Base-by-base conservation (phyloP, 208 protist species). In the Wallacemonas collosoma region DNA sequence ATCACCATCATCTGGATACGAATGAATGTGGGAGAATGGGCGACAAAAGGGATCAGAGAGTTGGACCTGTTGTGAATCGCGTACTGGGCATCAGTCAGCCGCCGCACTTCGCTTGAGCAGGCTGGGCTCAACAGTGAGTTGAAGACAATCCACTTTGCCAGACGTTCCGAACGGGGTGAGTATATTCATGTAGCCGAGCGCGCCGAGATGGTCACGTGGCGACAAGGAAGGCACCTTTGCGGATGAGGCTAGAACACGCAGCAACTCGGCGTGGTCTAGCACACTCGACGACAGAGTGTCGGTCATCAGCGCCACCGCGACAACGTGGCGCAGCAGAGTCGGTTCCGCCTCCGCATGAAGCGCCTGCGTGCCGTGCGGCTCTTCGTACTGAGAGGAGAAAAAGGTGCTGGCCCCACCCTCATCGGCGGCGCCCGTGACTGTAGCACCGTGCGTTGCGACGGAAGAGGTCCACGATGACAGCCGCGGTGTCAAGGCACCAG, bases 291-390 rank as follows among this genome's bases (percentile, higher is more conserved):
- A 58, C 41, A 75, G 56, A 26, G 43, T 72, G 15, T 63, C 60
- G 14, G 72, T 40, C 36, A 66, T 44, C n/a, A 66, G 74, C 26
- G 64, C 39, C 41, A 70, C 63, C 11, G 36, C 56, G 8, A 50
- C 26, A 26, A 26, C 26, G 26, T 26, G 26, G 26, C 26, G 26
- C 26, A 26, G 26, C 26, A 26, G 26, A 26, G 26, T 26, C 26
- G 26, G 26, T 26, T 26, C 26, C 26, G 26, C 26, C 26, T 26
- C 26, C 26, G 26, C 26, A 0, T 26, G 26, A 26, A 26, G 26
- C 26, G 26, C 26, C 26, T 26, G 26, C 26, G 26, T 0, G 26
- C 0, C 26, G 26, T 26, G 26, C 45, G 6, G 45, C 5, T 45
- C 12, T n/a, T 44, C n/a, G 17, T 65, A 65, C 43, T 65, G 60